Base-by-base conservation (phyloP, 2,329 filamentous ascomycete genomes). In the Epichloe aotearoae region DNA sequence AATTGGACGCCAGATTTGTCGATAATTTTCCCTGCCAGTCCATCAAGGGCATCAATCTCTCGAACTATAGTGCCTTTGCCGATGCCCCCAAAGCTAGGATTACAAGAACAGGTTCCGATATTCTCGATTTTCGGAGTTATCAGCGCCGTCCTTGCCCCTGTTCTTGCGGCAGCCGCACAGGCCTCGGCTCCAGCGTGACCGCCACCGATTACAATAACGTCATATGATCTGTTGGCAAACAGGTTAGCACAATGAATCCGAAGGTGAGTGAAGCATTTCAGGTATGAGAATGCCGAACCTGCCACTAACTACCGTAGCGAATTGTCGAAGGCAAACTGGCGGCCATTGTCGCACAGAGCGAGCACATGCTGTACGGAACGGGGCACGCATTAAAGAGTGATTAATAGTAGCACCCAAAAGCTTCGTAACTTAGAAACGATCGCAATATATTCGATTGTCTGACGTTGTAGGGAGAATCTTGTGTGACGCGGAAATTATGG, bases 1-100 rank as follows among this genome's bases (percentile, higher is more conserved):
- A 97, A 98, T 65, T 96, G 91, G n/a, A 96, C 80, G 5, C 88
- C 93, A 3, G 93, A 86, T 65, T 93, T 91, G 69, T 98, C 93
- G 53, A 95, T 88, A 20, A 96, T 84, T 37, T 88, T 79, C 0
- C 88, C 90, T 0, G 89, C 84, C 19, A 98, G 73, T 0, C 93
- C 93, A 62, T 97, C 93, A 53, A 98, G 74, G 0, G 93, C 93
- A 70, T 98, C 93, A 34, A 98, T 84, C 68, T 98, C 93, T 41
- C 91, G 83, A 47, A 98, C 73, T 73, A 98, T 96, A 10, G 88
- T 97, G 15, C 93, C 93, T 66, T 98, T 98, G 43, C 93, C 93
- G 59, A 98, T 97, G n/a, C 93, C 93, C 39, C 93, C 93, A 63
- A 98, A 95, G 56, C 88, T 95, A 2, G 91, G 91, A 65, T 97